phyloP scores from a whole-genome alignment of 2,329 filamentous ascomycete genomes.

The Alternaria novae-zelandiae region DNA sequence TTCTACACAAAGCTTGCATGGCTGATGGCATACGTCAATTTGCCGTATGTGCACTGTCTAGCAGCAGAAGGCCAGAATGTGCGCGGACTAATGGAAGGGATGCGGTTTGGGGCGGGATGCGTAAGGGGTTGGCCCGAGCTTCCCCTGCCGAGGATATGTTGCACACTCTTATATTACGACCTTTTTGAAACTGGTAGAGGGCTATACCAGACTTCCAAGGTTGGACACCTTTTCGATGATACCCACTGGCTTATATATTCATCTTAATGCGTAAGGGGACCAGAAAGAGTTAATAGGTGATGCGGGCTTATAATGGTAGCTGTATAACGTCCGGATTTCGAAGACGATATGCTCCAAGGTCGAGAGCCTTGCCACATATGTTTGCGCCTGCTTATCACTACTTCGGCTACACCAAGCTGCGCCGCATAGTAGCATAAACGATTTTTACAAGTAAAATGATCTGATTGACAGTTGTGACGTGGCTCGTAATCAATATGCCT shows the following conservation, averaged over 20 bases:
- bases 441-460: not conserved
- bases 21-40: slow-evolving; percentile 55
- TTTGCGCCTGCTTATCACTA: not conserved
- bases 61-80: slow-evolving; percentile 42
- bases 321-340: slow-evolving; percentile 37
- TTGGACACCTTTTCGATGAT: too few relatives aligned
- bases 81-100: slow-evolving; percentile 13
- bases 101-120: slow-evolving; percentile 14
- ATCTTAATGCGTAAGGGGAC: slow-evolving; percentile 8
- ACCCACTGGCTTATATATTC: too few relatives aligned
- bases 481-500: not conserved
- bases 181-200: too few relatives aligned
- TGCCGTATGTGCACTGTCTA: slow-evolving; percentile 58
- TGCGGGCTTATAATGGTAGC: slow-evolving; percentile 15
- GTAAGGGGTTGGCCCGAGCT: too few relatives aligned
- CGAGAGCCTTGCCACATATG: slow-evolving; percentile 12
- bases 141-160: too few relatives aligned
- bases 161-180: too few relatives aligned
- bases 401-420: not conserved
- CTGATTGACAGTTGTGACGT: not conserved
- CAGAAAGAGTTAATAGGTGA: slow-evolving; percentile 13
- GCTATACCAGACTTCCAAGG: too few relatives aligned
- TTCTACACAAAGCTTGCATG: slow-evolving; percentile 45
- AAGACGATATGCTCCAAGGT: slow-evolving; percentile 35
- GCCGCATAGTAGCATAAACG: not conserved